A percentile compares a stretch with the other conserved stretches of the same genome.
Evolutionary conservation across 2,329 filamentous ascomycete genomes (phyloP).

Genomic region (Pseudocercospora crystallina): DNA sequence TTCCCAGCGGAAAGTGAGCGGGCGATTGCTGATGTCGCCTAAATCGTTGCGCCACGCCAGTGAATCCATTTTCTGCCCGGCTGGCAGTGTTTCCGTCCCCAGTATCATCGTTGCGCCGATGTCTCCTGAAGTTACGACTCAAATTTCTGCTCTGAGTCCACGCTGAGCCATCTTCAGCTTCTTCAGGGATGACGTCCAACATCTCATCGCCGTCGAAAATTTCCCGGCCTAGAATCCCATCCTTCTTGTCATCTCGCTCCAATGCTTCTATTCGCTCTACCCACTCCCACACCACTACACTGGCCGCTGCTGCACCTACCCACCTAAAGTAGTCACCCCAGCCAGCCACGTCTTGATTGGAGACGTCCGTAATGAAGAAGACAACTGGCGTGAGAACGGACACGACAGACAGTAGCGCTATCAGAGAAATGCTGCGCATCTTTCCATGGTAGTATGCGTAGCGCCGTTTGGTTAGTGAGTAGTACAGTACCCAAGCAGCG

Average conservation of each 20-base stretch:
- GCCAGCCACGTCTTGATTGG: constrained; percentile 77
- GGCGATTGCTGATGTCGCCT: constrained; percentile 24
- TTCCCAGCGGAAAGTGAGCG: constrained; percentile 34
- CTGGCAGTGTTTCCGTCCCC: constrained; percentile 25
- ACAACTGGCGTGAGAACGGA: constrained; percentile 87
- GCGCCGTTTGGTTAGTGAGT: constrained; percentile 84
- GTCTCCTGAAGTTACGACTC: constrained; percentile 28
- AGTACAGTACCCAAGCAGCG: constrained; percentile 91
- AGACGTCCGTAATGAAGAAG: constrained; percentile 90
- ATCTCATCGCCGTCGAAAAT: constrained; percentile 94
- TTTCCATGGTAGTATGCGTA: constrained; percentile 88
- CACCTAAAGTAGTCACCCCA: constrained; percentile 96
- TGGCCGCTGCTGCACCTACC: constrained; percentile 92
- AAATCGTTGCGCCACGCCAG: constrained; percentile 29
- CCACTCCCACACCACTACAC: constrained; percentile 98
- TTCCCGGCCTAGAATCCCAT: constrained; percentile 85
- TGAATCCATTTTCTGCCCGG: constrained; percentile 29
- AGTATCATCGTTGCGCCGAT: constrained; percentile 36
- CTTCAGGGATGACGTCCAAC: constrained; percentile 66
- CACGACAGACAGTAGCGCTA: constrained; percentile 74
- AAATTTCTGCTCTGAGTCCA: constrained; percentile 48
- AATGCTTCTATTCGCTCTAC: constrained; percentile 90
- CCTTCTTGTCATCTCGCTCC: constrained; percentile 90
- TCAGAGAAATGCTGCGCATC: constrained; percentile 84
- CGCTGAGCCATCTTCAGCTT: constrained; percentile 58